phyloP scores from a whole-genome alignment of 2,329 filamentous ascomycete genomes.

The Stemphylium lycopersici region DNA sequence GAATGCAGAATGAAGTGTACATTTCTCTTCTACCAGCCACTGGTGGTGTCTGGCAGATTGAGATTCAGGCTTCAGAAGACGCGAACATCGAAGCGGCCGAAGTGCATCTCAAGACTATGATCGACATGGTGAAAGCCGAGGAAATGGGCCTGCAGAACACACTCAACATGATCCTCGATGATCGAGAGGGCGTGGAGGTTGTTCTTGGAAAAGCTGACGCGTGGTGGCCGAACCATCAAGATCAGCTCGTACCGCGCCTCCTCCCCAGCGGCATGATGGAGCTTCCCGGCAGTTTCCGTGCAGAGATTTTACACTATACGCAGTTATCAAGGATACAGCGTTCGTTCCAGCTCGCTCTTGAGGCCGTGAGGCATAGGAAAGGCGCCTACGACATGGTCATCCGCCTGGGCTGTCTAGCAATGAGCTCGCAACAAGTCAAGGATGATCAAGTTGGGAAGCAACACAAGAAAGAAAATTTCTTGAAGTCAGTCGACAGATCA shows the following conservation, averaged over 20 bases:
- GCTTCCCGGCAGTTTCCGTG: constrained; percentile 29
- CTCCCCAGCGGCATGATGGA: constrained; percentile 23
- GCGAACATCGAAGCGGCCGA: constrained; percentile 27
- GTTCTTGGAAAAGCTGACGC: constrained; percentile 18
- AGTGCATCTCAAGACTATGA: constrained; percentile 26
- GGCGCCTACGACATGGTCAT: constrained; percentile 38
- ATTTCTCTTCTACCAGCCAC: constrained; percentile 25
- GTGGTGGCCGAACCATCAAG: constrained; percentile 36
- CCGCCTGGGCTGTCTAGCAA: constrained; percentile 34
- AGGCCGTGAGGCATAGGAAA: constrained; percentile 28
- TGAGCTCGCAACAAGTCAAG: constrained; percentile 22
- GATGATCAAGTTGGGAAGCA: constrained; percentile 19
- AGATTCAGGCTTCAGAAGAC: constrained; percentile 24
- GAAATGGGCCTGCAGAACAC: constrained; percentile 12
- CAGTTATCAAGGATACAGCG: constrained; percentile 25
- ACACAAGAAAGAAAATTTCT: constrained; percentile 19
- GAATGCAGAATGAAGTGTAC: constrained; percentile 36
- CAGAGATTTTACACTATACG: constrained; percentile 14
- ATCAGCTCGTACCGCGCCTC: constrained; percentile 28
- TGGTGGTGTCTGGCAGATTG: constrained; percentile 19
- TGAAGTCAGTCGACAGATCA: constrained; percentile 17
- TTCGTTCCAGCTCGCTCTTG: constrained; percentile 25
- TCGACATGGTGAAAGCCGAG: constrained; percentile 27
- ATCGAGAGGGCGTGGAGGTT: constrained; percentile 30
- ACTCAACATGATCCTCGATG: constrained; percentile 37